Evolutionary conservation across 2,329 filamentous ascomycete species (phyloP).

Genomic region (Pseudogymnoascus sp.): DNA sequence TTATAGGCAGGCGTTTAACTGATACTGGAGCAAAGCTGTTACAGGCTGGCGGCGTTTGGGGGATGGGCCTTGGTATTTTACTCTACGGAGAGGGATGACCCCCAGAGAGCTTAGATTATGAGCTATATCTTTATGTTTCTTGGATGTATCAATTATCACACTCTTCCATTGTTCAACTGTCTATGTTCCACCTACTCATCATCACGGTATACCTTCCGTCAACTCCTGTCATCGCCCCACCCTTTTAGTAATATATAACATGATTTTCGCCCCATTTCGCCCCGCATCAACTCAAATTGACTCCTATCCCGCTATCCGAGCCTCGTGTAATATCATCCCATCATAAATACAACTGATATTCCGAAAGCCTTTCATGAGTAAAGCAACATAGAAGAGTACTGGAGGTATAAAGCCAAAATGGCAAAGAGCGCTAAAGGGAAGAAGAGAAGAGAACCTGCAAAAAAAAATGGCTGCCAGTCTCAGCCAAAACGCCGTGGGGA

Average conservation of each 20-base stretch:
- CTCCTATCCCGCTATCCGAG: constrained; percentile 11
- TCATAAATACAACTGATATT: constrained; percentile 10
- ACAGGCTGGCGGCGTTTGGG: constrained; percentile 1
- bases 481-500: background rate
- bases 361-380: constrained; percentile 5
- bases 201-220: background rate
- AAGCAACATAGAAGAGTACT: constrained; percentile 10
- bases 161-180: constrained; percentile 8
- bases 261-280: background rate
- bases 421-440: constrained; percentile 8
- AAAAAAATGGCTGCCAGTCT: background rate
- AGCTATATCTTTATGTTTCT: background rate
- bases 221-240: background rate
- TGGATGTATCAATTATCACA: background rate
- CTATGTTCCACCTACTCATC: constrained; percentile 1
- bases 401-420: constrained; percentile 5
- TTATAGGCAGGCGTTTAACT: constrained; percentile 2
- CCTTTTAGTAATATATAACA: background rate
- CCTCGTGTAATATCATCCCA: constrained; percentile 3
- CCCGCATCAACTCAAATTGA: background rate
- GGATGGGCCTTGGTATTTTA: background rate
- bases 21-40: background rate
- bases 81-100: constrained; percentile 7
- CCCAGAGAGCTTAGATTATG: background rate
- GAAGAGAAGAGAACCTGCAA: background rate